These are phyloP conservation scores for Pleurozium schreberi DNA, from an alignment of 225 moss, liverwort and hornwort genomes.

Conservation along the genomic window DNA sequence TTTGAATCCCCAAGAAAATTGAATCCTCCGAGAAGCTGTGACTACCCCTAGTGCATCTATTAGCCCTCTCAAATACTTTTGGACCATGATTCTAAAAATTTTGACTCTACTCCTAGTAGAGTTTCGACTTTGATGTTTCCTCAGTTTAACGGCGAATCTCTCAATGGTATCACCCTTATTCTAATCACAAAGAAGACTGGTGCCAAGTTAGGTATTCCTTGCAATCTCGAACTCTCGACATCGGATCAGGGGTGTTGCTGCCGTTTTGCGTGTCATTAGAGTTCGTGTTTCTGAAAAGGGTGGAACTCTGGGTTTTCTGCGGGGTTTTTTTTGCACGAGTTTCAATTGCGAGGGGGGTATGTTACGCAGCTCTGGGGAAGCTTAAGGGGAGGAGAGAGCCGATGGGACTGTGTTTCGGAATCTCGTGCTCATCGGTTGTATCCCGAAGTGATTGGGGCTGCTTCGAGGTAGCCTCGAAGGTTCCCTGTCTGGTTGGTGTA, in stretches of 20 bases:
- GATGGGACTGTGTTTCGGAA: accelerated
- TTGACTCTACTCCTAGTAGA: not conserved
- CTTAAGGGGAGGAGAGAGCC: not conserved
- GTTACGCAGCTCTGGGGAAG: not conserved
- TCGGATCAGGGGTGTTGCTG: not conserved
- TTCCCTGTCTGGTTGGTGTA: not conserved
- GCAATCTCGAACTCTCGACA: no score
- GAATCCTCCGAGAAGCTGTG: no score
- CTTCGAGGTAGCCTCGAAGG: accelerated
- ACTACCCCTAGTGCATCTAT: no score
- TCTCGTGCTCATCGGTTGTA: accelerated
- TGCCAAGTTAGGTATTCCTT: not conserved
- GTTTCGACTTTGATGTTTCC: not conserved
- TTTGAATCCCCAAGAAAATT: no score
- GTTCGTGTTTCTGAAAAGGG: not conserved
- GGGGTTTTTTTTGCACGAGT: not conserved
- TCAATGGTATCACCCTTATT: not conserved
- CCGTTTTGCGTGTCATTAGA: not conserved
- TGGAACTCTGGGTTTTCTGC: not conserved
- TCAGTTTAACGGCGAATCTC: not conserved
- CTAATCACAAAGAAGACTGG: not conserved
- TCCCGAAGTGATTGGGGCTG: accelerated
- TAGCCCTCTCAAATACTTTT: no score
- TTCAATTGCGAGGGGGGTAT: not conserved
- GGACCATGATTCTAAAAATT: not conserved